Evolutionary conservation across 2,329 filamentous ascomycete species (phyloP), one percentile per base, ranked within the genome.

Genomic region (Cordyceps militaris): DNA sequence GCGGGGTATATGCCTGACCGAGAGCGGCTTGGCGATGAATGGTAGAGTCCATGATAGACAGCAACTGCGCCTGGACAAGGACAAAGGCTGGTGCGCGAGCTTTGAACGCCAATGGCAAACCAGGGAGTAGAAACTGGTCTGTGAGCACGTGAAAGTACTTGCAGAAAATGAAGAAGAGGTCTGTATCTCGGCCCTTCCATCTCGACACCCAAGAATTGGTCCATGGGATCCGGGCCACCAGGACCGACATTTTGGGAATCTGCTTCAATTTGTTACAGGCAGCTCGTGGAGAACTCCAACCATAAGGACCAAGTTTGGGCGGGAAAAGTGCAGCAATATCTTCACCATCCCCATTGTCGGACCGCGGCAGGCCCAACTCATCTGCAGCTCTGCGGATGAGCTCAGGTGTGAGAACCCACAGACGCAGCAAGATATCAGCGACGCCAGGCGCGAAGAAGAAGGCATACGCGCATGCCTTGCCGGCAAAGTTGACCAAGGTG

Each of bases 371-470:
- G 4, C 83, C 82, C 61, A 89, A 84, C 65, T 88, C 86, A 51
- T 85, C 81, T 9, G 90, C 79, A 1, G 90, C 81, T 24, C 90
- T 84, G 61, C 88, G 83, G 66, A 96, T 79, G 43, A 84, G 75
- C 58, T 86, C 84, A 3, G 86, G 75, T 2, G 85, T 83, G 21
- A 90, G 78, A 38, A 83, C 84, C 91, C 92, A 96, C 5, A 96
- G 75, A 16, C 91, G 84, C 26, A 93, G 83, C 50, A 96, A 77
- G 52, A 96, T 83, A 66, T 96, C 91, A 8, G 90, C 88, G 56
- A 96, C 83, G 4, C 90, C 90, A 0, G 91, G 90, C 28, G 89
- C 92, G 66, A 96, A 97, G 73, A 93, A 94, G 71, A 96, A 96
- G 30, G 90, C 91, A 70, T 95, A 96, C 2, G 92, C 91, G 66